Evolutionary conservation across 2,329 filamentous ascomycete genomes (phyloP).

Genomic region (Apiospora sp.): DNA sequence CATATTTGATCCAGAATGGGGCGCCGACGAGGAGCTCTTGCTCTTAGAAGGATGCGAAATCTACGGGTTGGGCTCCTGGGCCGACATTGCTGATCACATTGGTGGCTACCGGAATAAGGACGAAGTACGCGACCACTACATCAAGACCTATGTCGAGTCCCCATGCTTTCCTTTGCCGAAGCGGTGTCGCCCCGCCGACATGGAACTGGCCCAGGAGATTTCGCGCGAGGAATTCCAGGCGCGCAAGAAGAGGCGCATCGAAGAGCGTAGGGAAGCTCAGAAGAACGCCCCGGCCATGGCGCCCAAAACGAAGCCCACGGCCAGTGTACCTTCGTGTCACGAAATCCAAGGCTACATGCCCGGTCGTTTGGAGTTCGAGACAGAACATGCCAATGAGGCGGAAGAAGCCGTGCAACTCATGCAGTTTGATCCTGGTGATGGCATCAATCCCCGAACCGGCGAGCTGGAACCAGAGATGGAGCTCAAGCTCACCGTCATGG

Average conservation of each 20-base stretch:
- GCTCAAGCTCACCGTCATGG: slow-evolving; percentile 96
- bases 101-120: slow-evolving; percentile 94
- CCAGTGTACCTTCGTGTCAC: slow-evolving; percentile 93
- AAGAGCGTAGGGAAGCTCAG: slow-evolving; percentile 85
- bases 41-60: slow-evolving; percentile 93
- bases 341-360: slow-evolving; percentile 99
- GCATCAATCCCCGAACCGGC: slow-evolving; percentile 81
- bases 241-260: slow-evolving; percentile 91
- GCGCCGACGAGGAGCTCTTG: slow-evolving; percentile 94
- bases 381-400: slow-evolving; percentile 95
- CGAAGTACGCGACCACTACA: slow-evolving; percentile 94
- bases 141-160: slow-evolving; percentile 85
- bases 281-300: slow-evolving; percentile 84
- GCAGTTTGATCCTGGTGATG: slow-evolving; percentile 97
- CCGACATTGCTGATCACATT: slow-evolving; percentile 97
- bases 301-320: slow-evolving; percentile 94
- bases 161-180: slow-evolving; percentile 85
- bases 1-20: slow-evolving; percentile 95
- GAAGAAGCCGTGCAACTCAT: slow-evolving; percentile 98
- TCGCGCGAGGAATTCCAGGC: slow-evolving; percentile 93
- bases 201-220: slow-evolving; percentile 77
- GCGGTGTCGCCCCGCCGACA: slow-evolving; percentile 84
- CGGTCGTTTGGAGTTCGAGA: slow-evolving; percentile 95
- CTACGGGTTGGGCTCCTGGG: slow-evolving; percentile 96
- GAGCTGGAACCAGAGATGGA: slow-evolving; percentile 96